Percentiles rank a stretch among this genome's conserved stretches.
Evolutionary conservation across 1,139 yeast genomes (phyloP).

Genomic region (Pichia kudriavzevii): DNA sequence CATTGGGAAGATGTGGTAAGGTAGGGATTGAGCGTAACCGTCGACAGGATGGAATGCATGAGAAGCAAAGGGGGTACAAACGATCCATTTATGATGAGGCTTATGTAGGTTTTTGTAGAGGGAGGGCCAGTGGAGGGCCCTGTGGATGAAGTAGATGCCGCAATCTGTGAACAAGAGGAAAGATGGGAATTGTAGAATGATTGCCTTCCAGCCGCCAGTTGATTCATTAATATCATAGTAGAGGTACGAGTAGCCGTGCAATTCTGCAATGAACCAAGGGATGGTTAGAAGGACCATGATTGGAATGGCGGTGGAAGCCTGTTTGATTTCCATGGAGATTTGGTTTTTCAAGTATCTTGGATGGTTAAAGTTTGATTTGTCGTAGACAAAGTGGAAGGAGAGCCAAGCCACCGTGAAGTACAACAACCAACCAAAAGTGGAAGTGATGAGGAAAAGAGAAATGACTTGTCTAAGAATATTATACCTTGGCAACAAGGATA

Average conservation of each 20-base stretch:
- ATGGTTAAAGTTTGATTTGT: slow-evolving; percentile 83
- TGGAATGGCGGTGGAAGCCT: slow-evolving; percentile 79
- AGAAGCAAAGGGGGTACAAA: slow-evolving; percentile 96
- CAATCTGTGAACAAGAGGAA: slow-evolving; percentile 91
- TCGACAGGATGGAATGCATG: slow-evolving; percentile 99
- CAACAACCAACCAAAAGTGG: slow-evolving; percentile 76
- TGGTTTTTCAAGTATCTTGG: slow-evolving; percentile 95
- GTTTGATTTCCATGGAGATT: slow-evolving; percentile 70
- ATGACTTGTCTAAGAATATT: slow-evolving; percentile 64
- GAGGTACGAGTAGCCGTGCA: slow-evolving; percentile 74
- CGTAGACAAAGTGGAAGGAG: slow-evolving; percentile 73
- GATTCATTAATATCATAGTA: slow-evolving; percentile 58
- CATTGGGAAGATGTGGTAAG: slow-evolving; percentile 88
- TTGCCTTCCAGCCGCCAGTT: slow-evolving; percentile 63
- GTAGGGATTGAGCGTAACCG: slow-evolving; percentile 86
- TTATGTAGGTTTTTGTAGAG: slow-evolving; percentile 84
- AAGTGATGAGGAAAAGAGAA: slow-evolving; percentile 63
- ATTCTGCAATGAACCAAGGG: slow-evolving; percentile 82
- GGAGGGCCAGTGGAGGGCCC: slow-evolving; percentile 86
- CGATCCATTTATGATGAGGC: slow-evolving; percentile 99
- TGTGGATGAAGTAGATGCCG: slow-evolving; percentile 83
- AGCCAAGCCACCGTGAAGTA: slow-evolving; percentile 71
- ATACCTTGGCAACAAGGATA: slow-evolving; percentile 62
- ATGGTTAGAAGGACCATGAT: slow-evolving; percentile 77
- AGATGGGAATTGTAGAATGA: slow-evolving; percentile 59